These are phyloP conservation scores for Chaetoscypha palmicola DNA, from an alignment of 2,329 filamentous ascomycete species.

Conservation along the genomic window DNA sequence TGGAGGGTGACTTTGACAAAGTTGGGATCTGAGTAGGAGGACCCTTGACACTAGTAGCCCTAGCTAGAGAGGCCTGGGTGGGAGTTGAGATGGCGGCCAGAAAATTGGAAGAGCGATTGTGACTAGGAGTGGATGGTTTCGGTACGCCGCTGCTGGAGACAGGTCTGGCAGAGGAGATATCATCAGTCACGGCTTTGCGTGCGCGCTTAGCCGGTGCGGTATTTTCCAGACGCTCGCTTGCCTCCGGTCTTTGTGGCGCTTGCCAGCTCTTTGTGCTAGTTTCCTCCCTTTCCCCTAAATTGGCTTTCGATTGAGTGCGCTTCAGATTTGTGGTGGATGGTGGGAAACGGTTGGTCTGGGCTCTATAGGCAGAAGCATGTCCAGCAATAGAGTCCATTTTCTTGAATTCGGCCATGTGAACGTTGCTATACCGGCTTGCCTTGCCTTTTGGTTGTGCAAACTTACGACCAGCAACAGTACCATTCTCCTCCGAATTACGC, in stretches of 20 bases:
- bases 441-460: slow-evolving; percentile 77
- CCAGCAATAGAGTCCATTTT: slow-evolving; percentile 96
- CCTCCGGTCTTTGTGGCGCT: slow-evolving; percentile 1
- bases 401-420: slow-evolving; percentile 82
- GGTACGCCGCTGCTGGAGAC: slow-evolving; percentile 44
- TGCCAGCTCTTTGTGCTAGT: slow-evolving; percentile 33
- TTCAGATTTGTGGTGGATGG: slow-evolving; percentile 42
- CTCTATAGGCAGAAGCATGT: slow-evolving; percentile 73
- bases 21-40: slow-evolving; percentile 39
- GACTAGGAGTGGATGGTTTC: slow-evolving; percentile 34
- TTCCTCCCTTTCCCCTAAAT: slow-evolving; percentile 54
- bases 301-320: slow-evolving; percentile 52
- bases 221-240: slow-evolving; percentile 25
- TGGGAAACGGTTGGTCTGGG: slow-evolving; percentile 46
- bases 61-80: slow-evolving; percentile 66
- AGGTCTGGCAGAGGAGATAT: slow-evolving; percentile 60
- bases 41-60: slow-evolving; percentile 48
- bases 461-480: slow-evolving; percentile 50
- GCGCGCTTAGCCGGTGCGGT: slow-evolving; percentile 58
- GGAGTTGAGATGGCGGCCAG: slow-evolving; percentile 63
- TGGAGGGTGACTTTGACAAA: slow-evolving; percentile 49
- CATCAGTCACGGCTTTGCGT: slow-evolving; percentile 60
- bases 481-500: slow-evolving; percentile 3
- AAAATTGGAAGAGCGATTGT: slow-evolving; percentile 39
- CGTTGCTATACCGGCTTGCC: slow-evolving; percentile 71